Evolutionary conservation across 345 rosid species (phyloP).

Genomic region (Erodium maritimum): DNA sequence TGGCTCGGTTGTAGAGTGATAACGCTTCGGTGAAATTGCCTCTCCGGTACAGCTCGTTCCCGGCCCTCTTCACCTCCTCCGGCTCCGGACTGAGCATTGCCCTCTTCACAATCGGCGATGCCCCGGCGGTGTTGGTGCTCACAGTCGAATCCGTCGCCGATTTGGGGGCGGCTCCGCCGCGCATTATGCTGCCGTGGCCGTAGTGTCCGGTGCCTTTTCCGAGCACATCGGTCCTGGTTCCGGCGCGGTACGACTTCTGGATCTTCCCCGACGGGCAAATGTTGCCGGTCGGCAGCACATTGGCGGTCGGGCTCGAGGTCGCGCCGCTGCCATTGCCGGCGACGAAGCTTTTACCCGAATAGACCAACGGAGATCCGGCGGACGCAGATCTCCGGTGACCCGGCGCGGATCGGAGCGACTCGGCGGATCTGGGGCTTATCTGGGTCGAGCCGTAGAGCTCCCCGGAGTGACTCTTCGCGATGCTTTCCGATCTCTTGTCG

Average conservation of each 20-base stretch:
- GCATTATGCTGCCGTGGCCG: slow-evolving; percentile 83
- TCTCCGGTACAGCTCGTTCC: slow-evolving; percentile 71
- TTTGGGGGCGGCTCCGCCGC: slow-evolving; percentile 10
- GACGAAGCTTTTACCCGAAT: slow-evolving; percentile 41
- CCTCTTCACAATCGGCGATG: slow-evolving; percentile 2
- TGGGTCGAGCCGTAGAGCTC: slow-evolving; percentile 33
- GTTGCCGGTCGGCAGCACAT: slow-evolving; percentile 61
- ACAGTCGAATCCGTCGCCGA: not conserved
- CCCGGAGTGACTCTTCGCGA: slow-evolving; percentile 36
- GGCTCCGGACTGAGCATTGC: slow-evolving; percentile 29
- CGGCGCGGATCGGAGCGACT: slow-evolving; percentile 35
- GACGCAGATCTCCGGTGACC: slow-evolving; percentile 75
- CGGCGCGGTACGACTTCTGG: slow-evolving; percentile 44
- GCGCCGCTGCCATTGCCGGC: not conserved
- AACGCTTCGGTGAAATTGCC: slow-evolving; percentile 65
- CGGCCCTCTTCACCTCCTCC: slow-evolving; percentile 69
- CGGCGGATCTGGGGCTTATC: slow-evolving; percentile 15
- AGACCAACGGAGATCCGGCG: slow-evolving; percentile 59
- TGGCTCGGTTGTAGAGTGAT: slow-evolving; percentile 63
- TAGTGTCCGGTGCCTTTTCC: slow-evolving; percentile 73
- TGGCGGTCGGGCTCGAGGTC: slow-evolving; percentile 23
- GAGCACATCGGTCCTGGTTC: slow-evolving; percentile 44
- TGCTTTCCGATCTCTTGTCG: slow-evolving; percentile 8
- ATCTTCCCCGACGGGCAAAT: slow-evolving; percentile 89
- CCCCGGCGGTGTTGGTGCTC: not conserved